Evolutionary conservation across 2,329 filamentous ascomycete species (phyloP), one percentile per base, ranked within the genome.

Genomic region (Remersonia thermophila): DNA sequence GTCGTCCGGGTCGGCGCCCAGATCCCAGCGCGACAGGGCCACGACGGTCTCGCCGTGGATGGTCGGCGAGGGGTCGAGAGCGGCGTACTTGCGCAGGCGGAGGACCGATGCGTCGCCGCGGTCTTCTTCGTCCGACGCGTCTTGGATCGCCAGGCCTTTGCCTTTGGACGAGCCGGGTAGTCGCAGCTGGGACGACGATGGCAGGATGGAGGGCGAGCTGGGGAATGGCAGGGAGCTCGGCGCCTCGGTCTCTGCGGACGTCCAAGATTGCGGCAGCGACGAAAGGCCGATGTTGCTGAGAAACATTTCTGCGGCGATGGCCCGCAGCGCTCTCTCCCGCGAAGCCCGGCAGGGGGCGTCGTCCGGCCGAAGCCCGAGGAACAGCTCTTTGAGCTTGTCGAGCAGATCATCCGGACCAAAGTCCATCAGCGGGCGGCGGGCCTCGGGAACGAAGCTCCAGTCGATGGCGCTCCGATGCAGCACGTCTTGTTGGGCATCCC

Each of bases 301-400:
- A 7, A 39, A 41, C 32, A 42, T 41, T 36, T 47, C 43, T 11
- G 47, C 45, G 1, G 45, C 47, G 33, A 49, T 42, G 13, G 14
- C 36, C 13, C 40, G 39, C 2, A 46, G 10, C 7, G 41, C 36
- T n/a, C 30, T 27, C 23, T 40, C 26, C 4, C 41, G 39, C 10
- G 16, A 30, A 7, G 30, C 18, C 15, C 20, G 33, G 14, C 25
- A 9, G 13, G 23, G 12, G 1, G 11, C 11, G 12, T 33, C 25
- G 3, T 27, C 20, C 7, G 18, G 14, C 14, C 29, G 36, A 5
- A 38, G 23, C 11, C 30, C 38, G 18, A 36, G 29, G 30, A 48
- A 47, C 12, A 47, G 5, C 10, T 39, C 35, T 14, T 30, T 26
- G 7, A 48, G 31, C 16, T 23, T 42, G 16, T 40, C 38, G 9